phyloP scores from a whole-genome alignment of 257 asterid genomes.

The Voacanga thouarsii region DNA sequence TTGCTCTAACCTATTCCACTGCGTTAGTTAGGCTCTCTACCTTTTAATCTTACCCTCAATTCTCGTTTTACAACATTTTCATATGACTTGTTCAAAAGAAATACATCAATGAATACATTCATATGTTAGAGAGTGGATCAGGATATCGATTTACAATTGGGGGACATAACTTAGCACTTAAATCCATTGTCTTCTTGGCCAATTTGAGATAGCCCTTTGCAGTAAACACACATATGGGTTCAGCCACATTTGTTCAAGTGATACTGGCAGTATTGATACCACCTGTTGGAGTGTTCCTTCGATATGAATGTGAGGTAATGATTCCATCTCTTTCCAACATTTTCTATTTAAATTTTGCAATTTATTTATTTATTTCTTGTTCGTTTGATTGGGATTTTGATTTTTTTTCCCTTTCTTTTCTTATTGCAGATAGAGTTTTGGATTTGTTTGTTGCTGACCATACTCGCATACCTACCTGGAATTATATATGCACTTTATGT shows the following conservation, averaged over 20 bases:
- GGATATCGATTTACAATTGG: too few relatives aligned
- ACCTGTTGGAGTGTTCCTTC: constrained; percentile 89
- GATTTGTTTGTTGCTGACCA: constrained; percentile 69
- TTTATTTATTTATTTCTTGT: not conserved
- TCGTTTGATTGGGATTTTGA: not conserved
- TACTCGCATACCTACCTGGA: constrained; percentile 77
- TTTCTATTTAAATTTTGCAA: not conserved
- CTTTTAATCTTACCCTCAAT: too few relatives aligned
- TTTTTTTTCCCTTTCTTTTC: not conserved
- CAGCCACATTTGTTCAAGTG: constrained; percentile 72
- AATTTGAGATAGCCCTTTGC: not conserved
- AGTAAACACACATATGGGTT: constrained; percentile 43
- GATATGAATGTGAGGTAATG: constrained; percentile 81
- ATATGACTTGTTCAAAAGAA: too few relatives aligned
- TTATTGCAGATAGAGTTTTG: constrained; percentile 64
- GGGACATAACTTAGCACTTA: too few relatives aligned
- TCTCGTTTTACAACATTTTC: too few relatives aligned
- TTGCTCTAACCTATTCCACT: not conserved
- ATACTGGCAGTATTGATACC: constrained; percentile 74
- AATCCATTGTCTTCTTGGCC: too few relatives aligned
- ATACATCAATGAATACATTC: too few relatives aligned
- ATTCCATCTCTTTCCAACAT: not conserved
- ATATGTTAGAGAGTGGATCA: too few relatives aligned
- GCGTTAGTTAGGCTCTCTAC: not conserved
- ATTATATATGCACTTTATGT: constrained; percentile 66